Evolutionary conservation across 306 rosid species (phyloP), one percentile per base, ranked within the genome.

Genomic region (Ormosia emarginata): DNA sequence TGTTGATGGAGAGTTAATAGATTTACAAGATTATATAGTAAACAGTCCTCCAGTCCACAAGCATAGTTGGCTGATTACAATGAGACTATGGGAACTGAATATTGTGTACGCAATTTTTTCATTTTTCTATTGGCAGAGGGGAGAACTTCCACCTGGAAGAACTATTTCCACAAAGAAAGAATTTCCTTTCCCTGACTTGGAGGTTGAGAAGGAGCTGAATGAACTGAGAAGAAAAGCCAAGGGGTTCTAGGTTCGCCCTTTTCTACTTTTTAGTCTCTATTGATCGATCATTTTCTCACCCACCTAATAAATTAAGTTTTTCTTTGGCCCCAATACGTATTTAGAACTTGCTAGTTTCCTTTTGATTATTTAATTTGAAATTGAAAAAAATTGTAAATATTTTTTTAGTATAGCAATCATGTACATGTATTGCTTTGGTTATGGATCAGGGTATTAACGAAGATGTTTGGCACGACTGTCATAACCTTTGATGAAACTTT

Each of bases 81-180:
- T 61, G 67, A 33, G 9, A 63, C 10, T 13, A 30, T n/a, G 30
- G 47, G 4, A 7, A 8, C 44, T 71, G 4, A 33, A 52, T 52
- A 39, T 39, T 15, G 7, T 7, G 6, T 15, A 4, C 15, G 13
- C n/a, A 13, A 41, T 2, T 3, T 41, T 43, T 2, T 41, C 34
- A 1, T 46, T 63, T 64, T 77, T 36, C 1, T 36, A 36, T 34
- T 77, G n/a, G n/a, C 74, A 77, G 81, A 34, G 24, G 10, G 53
- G 64, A 64, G 74, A 77, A 77, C 81, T 77, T 77, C 81, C 81
- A 49, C 53, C 73, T 9, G 81, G 81, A 77, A 77, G 64, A 77
- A 77, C 9, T 63, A 50, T 77, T 77, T 4, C 62, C 47, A 64
- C 39, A 15, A 64, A 50, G 37, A 64, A 17, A 77, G 81, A 77